Conservation (phyloP, 495 filamentous ascomycete genomes). For the Lichenothelia convexa region DNA sequence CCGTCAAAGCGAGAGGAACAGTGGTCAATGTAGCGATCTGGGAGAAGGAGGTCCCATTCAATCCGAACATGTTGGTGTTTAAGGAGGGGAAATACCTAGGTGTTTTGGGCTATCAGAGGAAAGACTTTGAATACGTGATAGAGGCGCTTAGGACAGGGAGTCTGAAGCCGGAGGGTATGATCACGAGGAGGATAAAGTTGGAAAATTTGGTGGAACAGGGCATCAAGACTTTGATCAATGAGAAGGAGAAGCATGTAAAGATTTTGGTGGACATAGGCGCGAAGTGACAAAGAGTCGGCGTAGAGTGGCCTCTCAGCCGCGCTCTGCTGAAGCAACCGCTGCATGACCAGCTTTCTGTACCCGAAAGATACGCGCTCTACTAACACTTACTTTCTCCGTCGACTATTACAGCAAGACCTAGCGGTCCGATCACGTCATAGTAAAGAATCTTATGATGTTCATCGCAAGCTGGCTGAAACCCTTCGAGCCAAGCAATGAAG, state of each 20-base stretch:
- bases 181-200: constrained; percentile 17
- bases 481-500: too few relatives aligned
- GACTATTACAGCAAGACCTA: too few relatives aligned
- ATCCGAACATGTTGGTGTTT: constrained; percentile 19
- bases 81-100: constrained; percentile 16
- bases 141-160: constrained; percentile 12
- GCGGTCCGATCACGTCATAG: too few relatives aligned
- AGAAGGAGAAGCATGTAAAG: constrained; percentile 24
- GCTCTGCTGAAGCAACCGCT: too few relatives aligned
- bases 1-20: constrained; percentile 13
- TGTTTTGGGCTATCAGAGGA: constrained; percentile 17
- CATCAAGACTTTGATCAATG: constrained; percentile 16
- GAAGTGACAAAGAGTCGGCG: too few relatives aligned
- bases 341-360: too few relatives aligned
- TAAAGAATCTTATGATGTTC: too few relatives aligned
- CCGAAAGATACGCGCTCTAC: too few relatives aligned
- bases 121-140: constrained; percentile 20
- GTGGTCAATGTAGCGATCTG: constrained; percentile 21
- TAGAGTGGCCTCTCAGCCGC: too few relatives aligned
- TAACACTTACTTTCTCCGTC: too few relatives aligned
- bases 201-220: constrained; percentile 19
- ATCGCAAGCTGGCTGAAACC: too few relatives aligned
- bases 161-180: constrained; percentile 19
- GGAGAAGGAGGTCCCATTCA: constrained; percentile 18
- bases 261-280: constrained; percentile 17